A percentile compares a stretch with the other conserved stretches of the same genome.
These are phyloP conservation scores for Zygosaccharomyces sapae DNA, from an alignment of 1,139 yeast genomes.

Conservation along the genomic window DNA sequence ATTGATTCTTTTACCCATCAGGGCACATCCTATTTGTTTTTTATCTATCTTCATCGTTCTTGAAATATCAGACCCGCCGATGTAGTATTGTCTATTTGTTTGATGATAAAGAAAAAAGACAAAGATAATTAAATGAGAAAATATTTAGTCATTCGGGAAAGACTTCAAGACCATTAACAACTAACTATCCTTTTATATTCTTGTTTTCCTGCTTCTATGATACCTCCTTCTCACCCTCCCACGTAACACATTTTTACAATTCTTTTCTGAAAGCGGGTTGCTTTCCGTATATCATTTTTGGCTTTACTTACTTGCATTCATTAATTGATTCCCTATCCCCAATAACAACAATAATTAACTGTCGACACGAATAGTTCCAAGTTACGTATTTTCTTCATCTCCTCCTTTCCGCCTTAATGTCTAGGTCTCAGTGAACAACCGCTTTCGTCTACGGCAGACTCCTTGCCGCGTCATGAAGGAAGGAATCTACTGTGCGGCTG, in stretches of 20 bases:
- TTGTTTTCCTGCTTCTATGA: neutral
- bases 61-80: neutral
- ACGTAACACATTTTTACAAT: neutral
- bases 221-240: neutral
- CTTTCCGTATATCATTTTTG: neutral
- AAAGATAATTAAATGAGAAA: no score
- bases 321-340: neutral
- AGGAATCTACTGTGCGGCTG: neutral
- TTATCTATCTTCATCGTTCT: neutral
- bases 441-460: conserved; percentile 2
- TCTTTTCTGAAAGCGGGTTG: neutral
- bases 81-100: neutral
- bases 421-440: neutral
- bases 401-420: neutral
- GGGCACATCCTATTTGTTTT: conserved; percentile 2
- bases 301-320: neutral
- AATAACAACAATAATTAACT: neutral
- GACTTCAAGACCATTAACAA: neutral
- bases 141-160: neutral
- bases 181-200: neutral
- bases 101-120: neutral
- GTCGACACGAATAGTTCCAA: neutral
- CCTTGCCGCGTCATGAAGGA: conserved; percentile 1
- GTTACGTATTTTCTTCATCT: neutral
- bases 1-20: conserved; percentile 7